Conservation (phyloP, 805 yeast genomes). For the Yarrowia alimentaria region DNA sequence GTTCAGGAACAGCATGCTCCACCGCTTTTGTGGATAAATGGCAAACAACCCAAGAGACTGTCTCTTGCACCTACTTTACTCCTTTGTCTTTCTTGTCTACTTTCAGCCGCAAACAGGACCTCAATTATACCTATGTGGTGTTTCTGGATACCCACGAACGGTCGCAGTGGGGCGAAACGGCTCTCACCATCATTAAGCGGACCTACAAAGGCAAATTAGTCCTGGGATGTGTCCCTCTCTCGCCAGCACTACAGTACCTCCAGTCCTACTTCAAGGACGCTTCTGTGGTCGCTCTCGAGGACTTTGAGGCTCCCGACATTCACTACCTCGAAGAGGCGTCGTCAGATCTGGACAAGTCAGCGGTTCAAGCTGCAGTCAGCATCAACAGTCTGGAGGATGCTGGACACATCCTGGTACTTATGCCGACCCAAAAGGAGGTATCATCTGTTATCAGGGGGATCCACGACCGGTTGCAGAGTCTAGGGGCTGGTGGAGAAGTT, state of each 20-base stretch:
- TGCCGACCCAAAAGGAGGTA: constrained; percentile 3
- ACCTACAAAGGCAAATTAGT: neutral
- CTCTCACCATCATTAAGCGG: neutral
- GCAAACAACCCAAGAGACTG: neutral
- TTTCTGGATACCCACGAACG: constrained; percentile 12
- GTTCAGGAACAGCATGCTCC: neutral
- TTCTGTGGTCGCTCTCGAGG: constrained; percentile 5
- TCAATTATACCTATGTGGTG: neutral
- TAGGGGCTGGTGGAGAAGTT: constrained; percentile 6
- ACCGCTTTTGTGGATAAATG: neutral
- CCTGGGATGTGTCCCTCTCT: neutral
- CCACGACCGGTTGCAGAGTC: neutral
- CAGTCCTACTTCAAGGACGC: constrained; percentile 1
- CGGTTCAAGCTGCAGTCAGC: neutral
- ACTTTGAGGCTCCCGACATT: neutral
- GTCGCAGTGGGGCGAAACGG: constrained; percentile 8
- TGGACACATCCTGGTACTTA: constrained; percentile 1
- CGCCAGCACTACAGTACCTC: neutral
- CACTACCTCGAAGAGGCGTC: constrained; percentile 12
- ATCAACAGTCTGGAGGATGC: constrained; percentile 7
- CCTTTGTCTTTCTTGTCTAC: constrained; percentile 2
- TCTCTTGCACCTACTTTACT: constrained; percentile 2
- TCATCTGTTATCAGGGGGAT: neutral
- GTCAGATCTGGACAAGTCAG: neutral
- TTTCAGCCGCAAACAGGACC: constrained; percentile 15